Evolutionary conservation across 305 asterid genomes (phyloP).

Genomic region (Galium porrigens): DNA sequence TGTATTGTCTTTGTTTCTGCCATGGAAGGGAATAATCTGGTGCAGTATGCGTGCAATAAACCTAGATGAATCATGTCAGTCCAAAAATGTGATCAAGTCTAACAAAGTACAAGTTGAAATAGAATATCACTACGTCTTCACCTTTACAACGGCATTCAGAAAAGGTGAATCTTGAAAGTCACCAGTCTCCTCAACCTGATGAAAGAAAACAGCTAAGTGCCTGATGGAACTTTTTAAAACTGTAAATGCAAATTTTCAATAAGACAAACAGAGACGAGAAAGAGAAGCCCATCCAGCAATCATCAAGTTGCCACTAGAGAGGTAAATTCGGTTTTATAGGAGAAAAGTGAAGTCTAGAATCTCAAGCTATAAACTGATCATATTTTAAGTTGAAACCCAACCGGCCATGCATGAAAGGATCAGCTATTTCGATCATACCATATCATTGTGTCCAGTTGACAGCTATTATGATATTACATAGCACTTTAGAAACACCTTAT

Average conservation of each 20-base stretch:
- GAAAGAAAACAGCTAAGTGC: slow-evolving; percentile 16
- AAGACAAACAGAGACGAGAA: background rate
- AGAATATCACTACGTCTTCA: slow-evolving; percentile 11
- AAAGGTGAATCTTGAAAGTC: slow-evolving; percentile 59
- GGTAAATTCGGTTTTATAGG: background rate
- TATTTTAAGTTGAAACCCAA: background rate
- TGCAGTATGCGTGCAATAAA: slow-evolving; percentile 83
- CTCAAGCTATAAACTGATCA: background rate
- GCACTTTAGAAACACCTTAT: too few species aligned
- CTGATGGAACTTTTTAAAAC: background rate
- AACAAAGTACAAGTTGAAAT: background rate
- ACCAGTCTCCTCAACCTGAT: slow-evolving; percentile 49
- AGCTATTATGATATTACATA: too few species aligned
- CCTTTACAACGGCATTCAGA: slow-evolving; percentile 92
- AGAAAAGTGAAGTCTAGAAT: too few species aligned
- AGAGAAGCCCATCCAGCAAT: background rate
- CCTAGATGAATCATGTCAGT: slow-evolving; percentile 29
- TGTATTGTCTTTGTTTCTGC: slow-evolving; percentile 89
- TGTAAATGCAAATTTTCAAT: background rate
- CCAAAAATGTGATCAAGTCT: background rate
- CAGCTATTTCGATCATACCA: too few species aligned
- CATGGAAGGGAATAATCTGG: slow-evolving; percentile 97
- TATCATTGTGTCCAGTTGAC: too few species aligned
- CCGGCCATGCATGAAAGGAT: too few species aligned
- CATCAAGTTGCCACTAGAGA: background rate